Conservation (phyloP, 2,329 filamentous ascomycete species). For the Penicillium sp. region DNA sequence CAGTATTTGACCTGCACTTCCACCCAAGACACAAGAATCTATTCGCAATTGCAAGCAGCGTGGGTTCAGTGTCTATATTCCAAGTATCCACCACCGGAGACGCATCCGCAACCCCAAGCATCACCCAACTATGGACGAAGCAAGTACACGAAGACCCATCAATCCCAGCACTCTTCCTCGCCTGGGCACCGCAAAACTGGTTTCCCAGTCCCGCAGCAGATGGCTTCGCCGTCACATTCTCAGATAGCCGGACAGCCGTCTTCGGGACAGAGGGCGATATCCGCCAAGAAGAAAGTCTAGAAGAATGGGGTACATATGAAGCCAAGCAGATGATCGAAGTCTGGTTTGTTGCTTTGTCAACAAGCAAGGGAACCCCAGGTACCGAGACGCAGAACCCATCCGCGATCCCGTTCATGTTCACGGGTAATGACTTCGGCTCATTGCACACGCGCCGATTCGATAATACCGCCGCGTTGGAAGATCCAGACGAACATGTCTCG, state of each 20-base stretch:
- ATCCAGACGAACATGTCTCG: conserved; percentile 16
- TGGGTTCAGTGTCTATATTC: conserved; percentile 50
- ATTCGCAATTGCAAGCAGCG: conserved; percentile 76
- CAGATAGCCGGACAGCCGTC: conserved; percentile 63
- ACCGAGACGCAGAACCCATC: background rate
- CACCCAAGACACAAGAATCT: conserved; percentile 57
- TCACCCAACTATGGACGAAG: conserved; percentile 45
- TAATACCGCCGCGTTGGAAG: conserved; percentile 19
- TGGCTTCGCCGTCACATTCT: conserved; percentile 69
- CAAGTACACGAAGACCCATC: conserved; percentile 54
- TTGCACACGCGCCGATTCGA: conserved; percentile 35
- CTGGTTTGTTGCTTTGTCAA: conserved; percentile 41
- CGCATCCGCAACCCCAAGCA: conserved; percentile 17
- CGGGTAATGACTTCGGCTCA: conserved; percentile 42
- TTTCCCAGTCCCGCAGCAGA: conserved; percentile 32
- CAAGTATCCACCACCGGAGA: conserved; percentile 22
- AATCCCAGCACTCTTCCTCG: conserved; percentile 68
- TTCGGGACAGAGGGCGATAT: conserved; percentile 46
- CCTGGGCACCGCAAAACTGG: conserved; percentile 63
- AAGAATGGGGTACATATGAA: conserved; percentile 29
- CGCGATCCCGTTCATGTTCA: conserved; percentile 35
- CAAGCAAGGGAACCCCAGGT: conserved; percentile 9
- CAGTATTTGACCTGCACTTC: conserved; percentile 84
- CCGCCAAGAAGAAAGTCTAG: conserved; percentile 14
- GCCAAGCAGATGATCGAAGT: conserved; percentile 39